Evolutionary conservation across 1,139 yeast species (phyloP), one percentile per base, ranked within the genome.

Genomic region (Pichia sp.): DNA sequence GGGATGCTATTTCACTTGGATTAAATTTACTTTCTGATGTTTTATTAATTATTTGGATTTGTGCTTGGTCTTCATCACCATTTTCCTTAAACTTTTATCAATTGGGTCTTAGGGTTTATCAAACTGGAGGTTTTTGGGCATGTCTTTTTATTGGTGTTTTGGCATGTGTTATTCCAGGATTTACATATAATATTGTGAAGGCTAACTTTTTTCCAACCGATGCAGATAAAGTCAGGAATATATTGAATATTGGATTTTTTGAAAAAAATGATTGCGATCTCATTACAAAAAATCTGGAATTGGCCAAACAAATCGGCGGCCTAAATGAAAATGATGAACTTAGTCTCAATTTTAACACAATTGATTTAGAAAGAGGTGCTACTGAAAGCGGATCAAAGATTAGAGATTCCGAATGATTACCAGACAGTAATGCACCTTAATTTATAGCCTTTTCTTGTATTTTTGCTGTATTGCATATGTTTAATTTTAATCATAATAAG

Each of bases 41-140:
- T 48, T 58, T 79, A 46, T 74, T 79, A n/a, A 77, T 69, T 57
- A 77, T 77, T 65, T 79, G 85, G 85, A 69, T 80, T 11, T 82
- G 82, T 42, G 77, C 73, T 11, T 79, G 84, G 83, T 72, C 80
- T 57, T 68, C 77, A 0, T 64, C 72, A 42, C 26, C 35, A 4
- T 58, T 59, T 42, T 57, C 68, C 23, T 66, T 70, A 6, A 80
- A 77, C 54, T 79, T 74, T 58, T 79, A 73, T 60, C 70, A 70
- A 47, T 77, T 80, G n/a, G 84, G 80, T 24, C 62, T 80, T 1
- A 77, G 77, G 56, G 65, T 69, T 29, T 72, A 75, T 53, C 83
- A 82, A 7, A 72, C 79, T 8, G 68, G 74, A 43, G 62, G 72
- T 2, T 71, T 75, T 53, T 79, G 85, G 60, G 84, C 69, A 72